Evolutionary conservation across 2,329 filamentous ascomycete genomes (phyloP), one percentile per base, ranked within the genome.

Genomic region (Periconia sp.): DNA sequence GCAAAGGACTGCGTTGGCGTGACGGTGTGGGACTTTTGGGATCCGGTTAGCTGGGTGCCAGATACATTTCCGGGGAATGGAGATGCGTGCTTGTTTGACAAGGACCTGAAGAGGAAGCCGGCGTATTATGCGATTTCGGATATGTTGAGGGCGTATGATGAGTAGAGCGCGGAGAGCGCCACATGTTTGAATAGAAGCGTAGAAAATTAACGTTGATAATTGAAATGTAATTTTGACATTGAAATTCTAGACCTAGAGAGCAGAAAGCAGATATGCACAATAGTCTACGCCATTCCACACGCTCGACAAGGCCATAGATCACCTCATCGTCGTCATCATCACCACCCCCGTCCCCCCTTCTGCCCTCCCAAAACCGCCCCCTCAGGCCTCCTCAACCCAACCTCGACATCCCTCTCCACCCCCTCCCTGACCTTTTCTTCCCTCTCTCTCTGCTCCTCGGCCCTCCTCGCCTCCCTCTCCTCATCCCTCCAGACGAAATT

Each of bases 401-500:
- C 63, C 37, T 73, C 69, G 9, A 76, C 74, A 46, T 62, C 67
- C 48, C 57, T 66, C 46, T 73, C 74, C 25, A 75, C 66, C 29
- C 61, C 55, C 36, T 58, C 55, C 36, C 61, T 65, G 21, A 73
- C 56, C 48, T 39, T 60, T 61, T 35, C 55, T 29, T 52, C 52
- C 35, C 55, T 60, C 40, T 66, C 58, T 41, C 56, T 65, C 25
- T 38, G 42, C 28, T 60, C 64, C 29, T 57, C 40, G 36, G 63
- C 57, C 36, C 62, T 59, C 25, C 40, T 54, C 21, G 46, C 61
- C 36, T 34, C 30, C 31, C 45, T 46, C 25, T 57, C 65, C 33
- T 55, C 44, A 43, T 68, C 66, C 40, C 70, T 69, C 68, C 68
- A 76, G n/a, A 70, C 60, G 46, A 71, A 74, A 39, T 78, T 77